These are phyloP conservation scores for Leccinum uliginosum DNA, from an alignment of 768 basidiomycete species.

Conservation along the genomic window DNA sequence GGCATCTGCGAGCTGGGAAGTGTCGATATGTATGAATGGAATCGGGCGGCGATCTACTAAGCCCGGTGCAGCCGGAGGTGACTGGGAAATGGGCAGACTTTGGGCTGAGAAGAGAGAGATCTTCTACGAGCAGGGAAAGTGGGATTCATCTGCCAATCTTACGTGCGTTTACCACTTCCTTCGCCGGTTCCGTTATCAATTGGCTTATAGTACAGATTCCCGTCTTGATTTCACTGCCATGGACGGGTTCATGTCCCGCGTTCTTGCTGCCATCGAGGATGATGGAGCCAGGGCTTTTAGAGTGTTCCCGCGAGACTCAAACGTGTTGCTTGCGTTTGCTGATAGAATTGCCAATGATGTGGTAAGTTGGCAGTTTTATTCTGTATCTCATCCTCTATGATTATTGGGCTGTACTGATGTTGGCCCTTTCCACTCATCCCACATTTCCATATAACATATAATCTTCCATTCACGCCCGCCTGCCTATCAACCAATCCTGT, in stretches of 20 bases:
- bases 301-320: conserved; percentile 79
- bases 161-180: conserved; percentile 42
- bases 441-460: not conserved
- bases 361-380: conserved; percentile 37
- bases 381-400: conserved; percentile 1
- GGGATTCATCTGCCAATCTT: conserved; percentile 81
- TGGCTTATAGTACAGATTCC: conserved; percentile 40
- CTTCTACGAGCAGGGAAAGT: conserved; percentile 80
- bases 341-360: conserved; percentile 85
- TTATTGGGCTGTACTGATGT: not conserved
- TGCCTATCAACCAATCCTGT: not conserved
- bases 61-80: conserved; percentile 20
- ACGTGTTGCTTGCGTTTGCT: conserved; percentile 76
- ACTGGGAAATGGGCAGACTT: conserved; percentile 92
- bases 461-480: not conserved
- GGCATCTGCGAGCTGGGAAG: conserved; percentile 82
- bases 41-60: conserved; percentile 14
- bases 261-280: conserved; percentile 60
- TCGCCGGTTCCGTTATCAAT: not conserved
- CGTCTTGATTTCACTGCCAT: conserved; percentile 86
- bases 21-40: conserved; percentile 51
- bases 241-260: conserved; percentile 80
- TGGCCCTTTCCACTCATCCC: not conserved
- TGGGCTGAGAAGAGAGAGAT: conserved; percentile 96
- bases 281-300: conserved; percentile 79